Conservation (phyloP, 805 yeast species). For the Candida incommunis region DNA sequence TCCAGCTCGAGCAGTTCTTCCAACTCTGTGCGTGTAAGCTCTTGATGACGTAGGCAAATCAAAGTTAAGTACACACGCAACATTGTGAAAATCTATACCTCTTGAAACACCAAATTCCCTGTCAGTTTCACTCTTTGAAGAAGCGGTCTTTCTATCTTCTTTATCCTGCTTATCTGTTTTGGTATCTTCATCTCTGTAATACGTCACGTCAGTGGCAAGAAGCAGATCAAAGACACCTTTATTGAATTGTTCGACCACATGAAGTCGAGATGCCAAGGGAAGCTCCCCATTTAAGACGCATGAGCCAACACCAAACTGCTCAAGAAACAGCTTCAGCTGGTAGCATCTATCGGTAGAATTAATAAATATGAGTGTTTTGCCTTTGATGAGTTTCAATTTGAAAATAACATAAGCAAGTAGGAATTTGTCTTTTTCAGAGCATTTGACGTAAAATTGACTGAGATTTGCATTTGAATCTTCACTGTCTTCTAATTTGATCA, state of each 20-base stretch:
- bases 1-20: conserved; percentile 97
- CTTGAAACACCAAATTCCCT: conserved; percentile 88
- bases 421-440: conserved; percentile 84
- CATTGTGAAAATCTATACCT: conserved; percentile 93
- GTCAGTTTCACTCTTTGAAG: conserved; percentile 29
- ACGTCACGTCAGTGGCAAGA: conserved; percentile 90
- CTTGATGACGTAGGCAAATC: conserved; percentile 85
- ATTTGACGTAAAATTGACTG: conserved; percentile 74
- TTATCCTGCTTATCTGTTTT: conserved; percentile 9
- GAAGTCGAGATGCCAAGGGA: conserved; percentile 85
- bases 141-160: conserved; percentile 10
- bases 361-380: conserved; percentile 82
- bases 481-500: conserved; percentile 65
- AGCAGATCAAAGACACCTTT: conserved; percentile 72
- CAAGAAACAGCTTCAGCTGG: conserved; percentile 75
- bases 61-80: conserved; percentile 90
- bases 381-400: conserved; percentile 76
- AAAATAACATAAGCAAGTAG: conserved; percentile 80
- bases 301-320: conserved; percentile 84
- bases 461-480: conserved; percentile 38
- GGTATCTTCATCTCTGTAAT: conserved; percentile 23
- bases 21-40: conserved; percentile 84
- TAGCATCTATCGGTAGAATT: conserved; percentile 93
- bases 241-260: conserved; percentile 90
- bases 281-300: conserved; percentile 85